phyloP scores from a whole-genome alignment of 2,329 filamentous ascomycete species.

The Verticillium tricorpus region DNA sequence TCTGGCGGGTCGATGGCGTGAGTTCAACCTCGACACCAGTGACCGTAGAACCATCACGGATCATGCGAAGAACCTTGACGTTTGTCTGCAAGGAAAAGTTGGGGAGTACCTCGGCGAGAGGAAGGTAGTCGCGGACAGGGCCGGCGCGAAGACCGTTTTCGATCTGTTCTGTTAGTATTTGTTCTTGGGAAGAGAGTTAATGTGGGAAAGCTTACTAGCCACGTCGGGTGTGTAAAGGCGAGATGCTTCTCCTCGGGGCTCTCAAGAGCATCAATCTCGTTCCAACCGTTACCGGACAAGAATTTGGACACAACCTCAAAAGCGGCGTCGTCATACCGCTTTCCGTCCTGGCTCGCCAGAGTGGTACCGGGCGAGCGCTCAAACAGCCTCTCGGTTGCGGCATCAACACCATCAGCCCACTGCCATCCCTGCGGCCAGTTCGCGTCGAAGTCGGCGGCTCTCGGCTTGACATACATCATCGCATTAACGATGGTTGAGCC shows the following conservation, averaged over 20 bases:
- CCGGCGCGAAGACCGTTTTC: constrained; percentile 13
- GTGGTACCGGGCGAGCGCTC: constrained; percentile 12
- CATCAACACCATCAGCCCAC: constrained; percentile 12
- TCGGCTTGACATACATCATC: constrained; percentile 19
- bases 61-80: constrained; percentile 14
- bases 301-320: constrained; percentile 13
- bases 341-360: constrained; percentile 10
- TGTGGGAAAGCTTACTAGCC: constrained; percentile 3
- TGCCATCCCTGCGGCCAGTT: constrained; percentile 14
- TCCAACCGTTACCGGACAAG: constrained; percentile 12
- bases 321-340: constrained; percentile 13
- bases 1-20: constrained; percentile 5
- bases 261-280: constrained; percentile 9
- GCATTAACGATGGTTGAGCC: constrained; percentile 23
- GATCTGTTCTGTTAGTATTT: not conserved
- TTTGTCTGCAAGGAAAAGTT: constrained; percentile 30
- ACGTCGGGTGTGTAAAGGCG: constrained; percentile 13
- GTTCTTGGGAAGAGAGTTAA: not conserved
- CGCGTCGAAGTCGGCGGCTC: constrained; percentile 1
- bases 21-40: constrained; percentile 25
- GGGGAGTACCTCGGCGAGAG: constrained; percentile 23
- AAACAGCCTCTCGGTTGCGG: constrained; percentile 14
- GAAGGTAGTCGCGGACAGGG: constrained; percentile 29
- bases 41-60: constrained; percentile 21
- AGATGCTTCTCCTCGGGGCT: constrained; percentile 12